phyloP scores from a whole-genome alignment of 306 rosid genomes.

The Bauhinia variegata region DNA sequence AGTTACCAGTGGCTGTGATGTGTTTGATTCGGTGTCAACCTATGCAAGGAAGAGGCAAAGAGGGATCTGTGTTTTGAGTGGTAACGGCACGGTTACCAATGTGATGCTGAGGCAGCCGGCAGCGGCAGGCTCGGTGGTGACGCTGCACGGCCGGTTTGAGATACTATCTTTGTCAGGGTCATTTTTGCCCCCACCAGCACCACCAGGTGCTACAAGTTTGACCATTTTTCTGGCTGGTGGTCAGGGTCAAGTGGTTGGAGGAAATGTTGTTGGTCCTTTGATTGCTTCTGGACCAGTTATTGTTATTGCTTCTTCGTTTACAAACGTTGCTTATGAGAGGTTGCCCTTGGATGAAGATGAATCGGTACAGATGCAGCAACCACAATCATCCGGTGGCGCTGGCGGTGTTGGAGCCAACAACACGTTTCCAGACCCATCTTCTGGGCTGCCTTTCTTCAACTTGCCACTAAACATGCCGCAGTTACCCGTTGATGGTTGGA shows the following conservation, averaged over 20 bases:
- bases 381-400: constrained; percentile 52
- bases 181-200: constrained; percentile 89
- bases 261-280: constrained; percentile 84
- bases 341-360: constrained; percentile 88
- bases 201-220: constrained; percentile 84
- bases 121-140: constrained; percentile 56
- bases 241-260: constrained; percentile 90
- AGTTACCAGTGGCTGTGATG: constrained; percentile 76
- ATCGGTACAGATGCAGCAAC: constrained; percentile 58
- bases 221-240: constrained; percentile 83
- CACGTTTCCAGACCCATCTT: constrained; percentile 71
- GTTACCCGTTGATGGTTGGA: constrained; percentile 73
- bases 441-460: constrained; percentile 81
- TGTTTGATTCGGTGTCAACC: constrained; percentile 78
- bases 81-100: constrained; percentile 81
- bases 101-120: constrained; percentile 74
- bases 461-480: constrained; percentile 80
- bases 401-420: constrained; percentile 42
- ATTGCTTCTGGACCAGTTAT: constrained; percentile 85
- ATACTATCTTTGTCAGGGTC: constrained; percentile 81
- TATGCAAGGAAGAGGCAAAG: constrained; percentile 77
- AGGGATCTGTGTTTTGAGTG: constrained; percentile 91
- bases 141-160: constrained; percentile 76
- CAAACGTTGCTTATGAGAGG: constrained; percentile 91
- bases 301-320: constrained; percentile 86